Conservation (phyloP, 1,284 basidiomycete genomes). For the Trametes hirsuta region DNA sequence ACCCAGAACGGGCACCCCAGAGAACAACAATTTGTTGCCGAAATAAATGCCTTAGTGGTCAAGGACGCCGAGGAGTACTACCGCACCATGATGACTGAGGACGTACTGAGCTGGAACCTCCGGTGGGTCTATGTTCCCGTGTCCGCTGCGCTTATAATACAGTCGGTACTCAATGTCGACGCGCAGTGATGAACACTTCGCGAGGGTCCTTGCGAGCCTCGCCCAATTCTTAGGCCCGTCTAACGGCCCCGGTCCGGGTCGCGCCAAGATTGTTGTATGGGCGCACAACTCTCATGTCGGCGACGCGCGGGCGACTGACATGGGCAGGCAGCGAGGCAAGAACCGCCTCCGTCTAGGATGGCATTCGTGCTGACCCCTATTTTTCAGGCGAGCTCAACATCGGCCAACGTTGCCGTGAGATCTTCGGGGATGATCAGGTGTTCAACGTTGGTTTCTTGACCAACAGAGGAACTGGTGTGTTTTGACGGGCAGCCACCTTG, state of each 20-base stretch:
- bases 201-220: slow-evolving; percentile 28
- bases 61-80: slow-evolving; percentile 36
- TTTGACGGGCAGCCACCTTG: neutral
- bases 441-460: slow-evolving; percentile 35
- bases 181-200: slow-evolving; percentile 34
- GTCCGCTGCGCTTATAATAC: neutral
- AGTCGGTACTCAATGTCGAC: neutral
- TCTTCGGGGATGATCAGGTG: slow-evolving; percentile 32
- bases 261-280: slow-evolving; percentile 35
- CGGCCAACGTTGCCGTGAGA: slow-evolving; percentile 35
- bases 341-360: neutral
- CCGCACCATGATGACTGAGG: slow-evolving; percentile 32
- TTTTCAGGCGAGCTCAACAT: slow-evolving; percentile 32
- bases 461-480: slow-evolving; percentile 32
- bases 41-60: slow-evolving; percentile 36
- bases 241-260: slow-evolving; percentile 7
- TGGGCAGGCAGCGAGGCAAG: slow-evolving; percentile 31
- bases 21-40: slow-evolving; percentile 34
- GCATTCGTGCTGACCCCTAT: neutral
- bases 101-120: slow-evolving; percentile 32
- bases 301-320: slow-evolving; percentile 34
- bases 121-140: slow-evolving; percentile 11
- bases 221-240: slow-evolving; percentile 24
- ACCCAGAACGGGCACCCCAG: slow-evolving; percentile 19
- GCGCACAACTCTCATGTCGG: slow-evolving; percentile 37